Base-by-base conservation (phyloP, 192 early-diverging fungal species). In the Podila minutissima region DNA sequence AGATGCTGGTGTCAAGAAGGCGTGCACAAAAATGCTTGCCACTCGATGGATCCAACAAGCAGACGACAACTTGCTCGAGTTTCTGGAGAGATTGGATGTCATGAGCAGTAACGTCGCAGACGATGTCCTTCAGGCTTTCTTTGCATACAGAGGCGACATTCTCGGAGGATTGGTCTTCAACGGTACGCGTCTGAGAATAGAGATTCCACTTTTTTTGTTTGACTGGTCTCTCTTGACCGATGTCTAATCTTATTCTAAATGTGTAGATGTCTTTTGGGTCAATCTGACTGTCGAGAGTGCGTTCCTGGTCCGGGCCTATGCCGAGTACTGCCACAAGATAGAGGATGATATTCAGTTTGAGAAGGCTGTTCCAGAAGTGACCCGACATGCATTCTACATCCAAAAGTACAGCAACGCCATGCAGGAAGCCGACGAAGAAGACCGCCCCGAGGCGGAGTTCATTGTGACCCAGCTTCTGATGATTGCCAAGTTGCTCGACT, bases 401-500 rank as follows among this genome's bases (percentile, higher is more conserved):
- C 83, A 90, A 74, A 82, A 89, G 33, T 90, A 86, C 72, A 87
- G 86, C 37, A 82, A 87, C 28, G 60, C 83, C 33, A 84, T 83
- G 72, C 83, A 89, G 50, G 65, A 89, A 31, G 83, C 86, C 35
- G 83, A 84, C 4, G 81, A 89, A 26, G 86, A 89, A 22, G 71
- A 75, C 17, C 74, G 81, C 15, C 77, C 82, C 6, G 86, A 84
- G 15, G 84, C 88, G 38, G 92, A 89, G 59, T 95, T 93, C 73
- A 88, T 95, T 51, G 74, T 93, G 15, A 84, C 75, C 4, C 92
- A 93, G 78, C 85, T 98, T 46, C 83, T 98, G 64, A 88, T 92
- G 41, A 91, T 96, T 31, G 94, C 92, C 22, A 89, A 87, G 64
- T 82, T 89, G 49, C 85, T 93, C 19, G 95, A 97, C 53, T 98